Evolutionary conservation across 345 rosid genomes (phyloP), one percentile per base, ranked within the genome.

Genomic region (Punica granatum): DNA sequence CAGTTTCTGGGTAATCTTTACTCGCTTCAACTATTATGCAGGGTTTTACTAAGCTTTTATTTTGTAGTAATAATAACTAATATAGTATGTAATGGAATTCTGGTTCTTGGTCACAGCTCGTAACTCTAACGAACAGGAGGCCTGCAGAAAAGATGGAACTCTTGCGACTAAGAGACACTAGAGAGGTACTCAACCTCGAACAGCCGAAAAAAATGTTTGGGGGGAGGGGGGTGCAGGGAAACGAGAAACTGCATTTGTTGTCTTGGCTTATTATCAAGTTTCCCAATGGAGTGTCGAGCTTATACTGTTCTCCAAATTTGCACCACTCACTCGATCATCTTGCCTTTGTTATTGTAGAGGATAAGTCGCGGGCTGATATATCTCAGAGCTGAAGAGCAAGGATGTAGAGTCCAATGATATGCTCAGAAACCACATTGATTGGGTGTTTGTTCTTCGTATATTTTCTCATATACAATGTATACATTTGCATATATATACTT

Each of bases 71-170:
- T 56, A 4, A 56, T 56, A 28, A 56, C 61, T 56, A 56, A 14
- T 26, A 12, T 16, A 54, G 15, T 25, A 26, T 1, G 60, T 54
- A 8, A 25, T 54, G 31, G 41, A 14, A 14, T 44, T 30, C 34
- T 25, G 30, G 13, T 44, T 72, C 49, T 35, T 32, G 46, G 64
- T n/a, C 67, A 69, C 89, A 94, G 99, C 91, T 94, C 65, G 87
- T 89, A 25, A 85, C 96, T 35, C 64, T 94, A 67, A 74, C 91
- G 13, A 89, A 85, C 60, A 82, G 88, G 70, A 88, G 90, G 73
- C 96, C 97, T 77, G 53, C 76, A 25, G 99, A 90, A 77, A 88
- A 86, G 77, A 77, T 94, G 79, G 96, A 94, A 69, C 88, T 94
- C 69, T 84, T 94, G 61, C 86, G 86, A 59, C 56, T 94, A 28